Conservation (phyloP, 2,329 filamentous ascomycete species). For the Stagonosporopsis chrysanthemi region DNA sequence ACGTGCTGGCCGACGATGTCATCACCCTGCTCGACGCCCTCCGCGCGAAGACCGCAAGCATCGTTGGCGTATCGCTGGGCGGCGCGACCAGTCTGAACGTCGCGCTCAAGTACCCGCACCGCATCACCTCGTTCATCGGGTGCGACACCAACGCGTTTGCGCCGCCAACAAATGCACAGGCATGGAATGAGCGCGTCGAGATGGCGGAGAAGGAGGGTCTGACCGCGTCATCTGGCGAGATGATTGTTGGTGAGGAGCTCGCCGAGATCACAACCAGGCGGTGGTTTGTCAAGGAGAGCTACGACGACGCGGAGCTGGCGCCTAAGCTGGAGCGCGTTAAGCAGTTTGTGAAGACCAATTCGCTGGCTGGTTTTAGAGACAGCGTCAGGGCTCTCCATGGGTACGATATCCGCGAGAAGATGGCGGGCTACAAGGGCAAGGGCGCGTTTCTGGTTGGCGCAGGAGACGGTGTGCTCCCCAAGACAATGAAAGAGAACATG, state of each 20-base stretch:
- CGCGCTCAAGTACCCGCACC: constrained; percentile 69
- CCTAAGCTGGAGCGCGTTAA: constrained; percentile 66
- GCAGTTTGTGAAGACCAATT: constrained; percentile 73
- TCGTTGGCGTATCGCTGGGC: constrained; percentile 82
- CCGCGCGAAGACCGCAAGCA: constrained; percentile 69
- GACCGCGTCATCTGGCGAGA: constrained; percentile 50
- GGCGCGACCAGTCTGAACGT: constrained; percentile 80
- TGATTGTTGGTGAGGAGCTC: constrained; percentile 68
- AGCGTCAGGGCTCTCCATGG: constrained; percentile 74
- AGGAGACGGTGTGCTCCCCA: constrained; percentile 76
- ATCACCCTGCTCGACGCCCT: constrained; percentile 71
- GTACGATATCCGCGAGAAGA: constrained; percentile 69
- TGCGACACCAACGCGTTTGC: constrained; percentile 81
- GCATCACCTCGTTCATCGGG: constrained; percentile 69
- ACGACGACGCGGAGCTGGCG: constrained; percentile 61
- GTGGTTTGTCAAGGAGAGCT: constrained; percentile 73
- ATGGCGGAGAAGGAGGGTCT: constrained; percentile 67
- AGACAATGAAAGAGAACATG: constrained; percentile 80
- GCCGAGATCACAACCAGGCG: constrained; percentile 75
- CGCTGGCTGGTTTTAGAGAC: constrained; percentile 72
- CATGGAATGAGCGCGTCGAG: constrained; percentile 79
- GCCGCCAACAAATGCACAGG: constrained; percentile 75
- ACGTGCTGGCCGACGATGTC: constrained; percentile 73
- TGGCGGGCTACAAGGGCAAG: constrained; percentile 64
- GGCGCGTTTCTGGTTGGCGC: constrained; percentile 76